Base-by-base conservation (phyloP, 352 stramenopile species). In the Phytophthora aleatoria region DNA sequence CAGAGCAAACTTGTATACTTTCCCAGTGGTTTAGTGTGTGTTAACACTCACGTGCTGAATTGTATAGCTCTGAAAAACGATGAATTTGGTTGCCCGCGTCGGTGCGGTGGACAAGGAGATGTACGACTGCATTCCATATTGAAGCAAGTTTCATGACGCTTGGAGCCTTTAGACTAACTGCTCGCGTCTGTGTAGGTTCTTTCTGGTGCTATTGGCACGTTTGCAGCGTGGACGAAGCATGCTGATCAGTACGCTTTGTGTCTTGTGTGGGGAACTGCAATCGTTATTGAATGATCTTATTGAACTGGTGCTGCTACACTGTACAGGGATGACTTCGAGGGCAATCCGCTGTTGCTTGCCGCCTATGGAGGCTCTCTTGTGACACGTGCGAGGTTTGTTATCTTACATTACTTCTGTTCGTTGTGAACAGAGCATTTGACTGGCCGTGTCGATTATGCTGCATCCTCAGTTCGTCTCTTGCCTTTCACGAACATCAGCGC, bases 81-180 rank as follows among this genome's bases (percentile, higher is more conserved):
- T 30, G 75, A 89, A 33, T 85, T 85, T 48, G 86, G 89, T 3
- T 90, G 81, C n/a, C 82, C 89, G 13, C 77, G 93, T 16, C 85
- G 94, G 2, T 98, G 91, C 50, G 94, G 94, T 31, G 94, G 94
- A 16, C 88, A 98, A 70, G 94, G 94, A 58, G 94, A 98, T 64
- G 86, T 98, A 76, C 35, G 73, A 47, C 10, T 43, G 9, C 0
- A 11, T 49, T 58, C 11, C 0, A 38, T 12, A 28, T 51, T 53
- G 15, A 20, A 20, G 20, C 20, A 20, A 20, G 20, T 20, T 20
- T 20, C n/a, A 15, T 11, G 26, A 16, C 13, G 27, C 20, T 44
- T 9, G 2, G 20, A n/a, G n/a, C 52, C 24, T 26, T 31, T 42
- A 1, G 12, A 24, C 27, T 51, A 35, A 67, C 15, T 12, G 3